phyloP scores from a whole-genome alignment of 2,329 filamentous ascomycete genomes.

The Hypoxylon sp. region DNA sequence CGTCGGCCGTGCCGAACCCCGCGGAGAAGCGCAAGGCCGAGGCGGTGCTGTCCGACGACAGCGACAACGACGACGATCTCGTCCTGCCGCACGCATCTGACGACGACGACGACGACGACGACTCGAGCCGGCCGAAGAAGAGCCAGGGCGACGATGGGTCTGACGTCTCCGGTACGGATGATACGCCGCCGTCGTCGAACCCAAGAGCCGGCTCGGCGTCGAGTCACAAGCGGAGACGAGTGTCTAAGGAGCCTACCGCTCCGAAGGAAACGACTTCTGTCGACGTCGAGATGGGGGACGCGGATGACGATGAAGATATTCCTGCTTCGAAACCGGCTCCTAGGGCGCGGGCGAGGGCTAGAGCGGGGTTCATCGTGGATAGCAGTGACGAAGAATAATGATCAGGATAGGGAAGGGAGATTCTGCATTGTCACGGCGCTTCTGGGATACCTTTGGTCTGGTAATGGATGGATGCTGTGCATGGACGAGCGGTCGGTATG shows the following conservation, averaged over 20 bases:
- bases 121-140: constrained; percentile 17
- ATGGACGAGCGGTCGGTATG: constrained; percentile 8
- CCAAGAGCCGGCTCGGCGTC: constrained; percentile 40
- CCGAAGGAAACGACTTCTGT: constrained; percentile 27
- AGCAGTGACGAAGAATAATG: constrained; percentile 64
- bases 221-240: constrained; percentile 43
- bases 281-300: constrained; percentile 43
- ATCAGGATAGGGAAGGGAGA: constrained; percentile 5
- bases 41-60: constrained; percentile 41
- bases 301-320: constrained; percentile 49
- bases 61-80: constrained; percentile 44
- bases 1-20: constrained; percentile 26
- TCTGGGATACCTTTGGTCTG: background rate
- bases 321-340: constrained; percentile 46
- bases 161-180: constrained; percentile 41
- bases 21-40: constrained; percentile 46
- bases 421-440: constrained; percentile 39
- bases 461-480: background rate
- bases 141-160: constrained; percentile 41
- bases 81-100: constrained; percentile 35
- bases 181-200: constrained; percentile 53
- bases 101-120: constrained; percentile 18
- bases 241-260: constrained; percentile 35
- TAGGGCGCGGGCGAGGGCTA: constrained; percentile 53
- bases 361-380: constrained; percentile 64